Base-by-base conservation (phyloP, 2,329 filamentous ascomycete species). In the Colletotrichum echinochloae region DNA sequence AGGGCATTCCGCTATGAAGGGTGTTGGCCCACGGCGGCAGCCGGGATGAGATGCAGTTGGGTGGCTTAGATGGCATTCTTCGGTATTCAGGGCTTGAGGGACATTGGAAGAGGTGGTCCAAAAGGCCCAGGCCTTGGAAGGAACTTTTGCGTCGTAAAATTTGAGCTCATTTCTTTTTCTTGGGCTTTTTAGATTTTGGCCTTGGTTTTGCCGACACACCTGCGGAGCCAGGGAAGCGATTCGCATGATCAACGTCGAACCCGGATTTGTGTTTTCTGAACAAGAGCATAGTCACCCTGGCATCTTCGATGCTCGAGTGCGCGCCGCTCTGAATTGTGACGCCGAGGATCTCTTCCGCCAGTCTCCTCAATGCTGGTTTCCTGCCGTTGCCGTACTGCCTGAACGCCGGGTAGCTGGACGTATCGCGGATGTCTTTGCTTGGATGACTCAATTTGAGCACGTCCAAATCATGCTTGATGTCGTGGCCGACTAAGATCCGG, bases 251-350 rank as follows among this genome's bases (percentile, higher is more conserved):
- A 67, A 90, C 84, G 78, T 98, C 96, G 78, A 99, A 98, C 0
- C 87, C 92, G 23, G 90, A 86, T 82, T 98, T 98, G 79, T 94
- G 89, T 74, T 90, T 89, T 72, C 93, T 87, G 77, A 97, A 98
- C 51, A 99, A 83, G 66, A 95, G 83, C 94, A 99, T 98, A 0
- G 94, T 91, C 6, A 93, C 94, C 74, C 94, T 86, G 1, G 96
- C 96, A 84, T 99, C 96, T 83, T 92, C 85, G 73, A 92, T 82
- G 78, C 90, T 92, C 1, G 89, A 91, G 78, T 92, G 90, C 33
- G 87, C 83, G 1, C 89, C 90, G 26, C 79, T 82, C 74, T 92
- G 90, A 63, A 92, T 91, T 60, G 90, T 88, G 6, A 91, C 80
- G 0, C 85, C 85, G 1, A 92, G 77, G 9, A 91, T 77, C 76